A percentile compares a stretch with the other conserved stretches of the same genome.
Conservation (phyloP, 2,329 filamentous ascomycete genomes). For the Bipolaris zeicola region DNA sequence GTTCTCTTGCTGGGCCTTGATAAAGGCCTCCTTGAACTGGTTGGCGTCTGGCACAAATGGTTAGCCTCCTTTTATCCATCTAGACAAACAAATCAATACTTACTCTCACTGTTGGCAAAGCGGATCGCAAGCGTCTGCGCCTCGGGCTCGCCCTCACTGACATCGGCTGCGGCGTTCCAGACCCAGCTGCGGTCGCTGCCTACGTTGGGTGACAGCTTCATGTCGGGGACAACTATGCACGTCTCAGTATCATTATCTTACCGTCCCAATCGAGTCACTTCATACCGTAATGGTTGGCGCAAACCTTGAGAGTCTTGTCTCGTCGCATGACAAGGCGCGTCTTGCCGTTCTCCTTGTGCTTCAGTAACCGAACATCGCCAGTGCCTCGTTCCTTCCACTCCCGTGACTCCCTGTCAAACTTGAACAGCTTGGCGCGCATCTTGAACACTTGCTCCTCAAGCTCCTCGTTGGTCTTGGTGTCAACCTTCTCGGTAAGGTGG, state of each 20-base stretch:
- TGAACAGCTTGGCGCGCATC: constrained; percentile 99
- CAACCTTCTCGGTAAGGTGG: constrained; percentile 93
- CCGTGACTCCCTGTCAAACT: constrained; percentile 86
- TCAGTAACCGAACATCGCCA: constrained; percentile 92
- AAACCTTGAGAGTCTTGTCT: constrained; percentile 99
- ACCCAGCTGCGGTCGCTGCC: constrained; percentile 99
- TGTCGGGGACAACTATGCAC: constrained; percentile 84
- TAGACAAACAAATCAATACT: constrained; percentile 49
- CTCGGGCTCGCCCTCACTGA: constrained; percentile 97
- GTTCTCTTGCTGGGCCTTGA: constrained; percentile 96
- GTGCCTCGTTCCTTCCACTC: constrained; percentile 99
- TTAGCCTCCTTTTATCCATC: constrained; percentile 34
- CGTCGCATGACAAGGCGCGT: constrained; percentile 97
- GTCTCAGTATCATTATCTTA: constrained; percentile 26
- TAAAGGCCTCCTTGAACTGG: constrained; percentile 94
- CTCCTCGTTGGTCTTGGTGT: constrained; percentile 98
- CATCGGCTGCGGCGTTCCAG: constrained; percentile 97
- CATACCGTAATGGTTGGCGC: constrained; percentile 99
- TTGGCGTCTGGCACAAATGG: constrained; percentile 74
- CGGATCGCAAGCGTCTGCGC: constrained; percentile 94
- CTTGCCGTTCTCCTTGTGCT: constrained; percentile 99
- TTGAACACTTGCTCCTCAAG: constrained; percentile 97
- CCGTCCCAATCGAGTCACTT: constrained; percentile 12
- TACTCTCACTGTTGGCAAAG: constrained; percentile 97
- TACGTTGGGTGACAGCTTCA: constrained; percentile 98